These are phyloP conservation scores for Marchantia paleacea DNA, from an alignment of 225 moss, liverwort and hornwort genomes.

Conservation along the genomic window DNA sequence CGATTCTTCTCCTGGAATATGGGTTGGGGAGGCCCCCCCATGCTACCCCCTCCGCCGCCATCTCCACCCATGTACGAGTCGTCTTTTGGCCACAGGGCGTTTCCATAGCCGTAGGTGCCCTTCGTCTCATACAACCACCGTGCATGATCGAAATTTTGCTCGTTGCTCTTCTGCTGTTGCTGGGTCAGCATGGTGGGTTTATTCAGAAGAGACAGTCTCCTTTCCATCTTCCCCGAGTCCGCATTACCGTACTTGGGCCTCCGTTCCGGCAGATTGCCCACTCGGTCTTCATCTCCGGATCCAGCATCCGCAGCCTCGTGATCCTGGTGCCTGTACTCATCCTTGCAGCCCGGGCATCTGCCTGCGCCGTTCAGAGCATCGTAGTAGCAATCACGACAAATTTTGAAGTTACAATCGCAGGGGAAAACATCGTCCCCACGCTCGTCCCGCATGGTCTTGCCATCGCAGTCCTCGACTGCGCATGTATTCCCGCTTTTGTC, in stretches of 20 bases:
- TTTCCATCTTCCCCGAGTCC: constrained; percentile 58
- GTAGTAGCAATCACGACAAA: constrained; percentile 81
- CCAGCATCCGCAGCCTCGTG: not conserved
- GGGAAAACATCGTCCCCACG: constrained; percentile 76
- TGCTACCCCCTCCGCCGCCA: constrained; percentile 18
- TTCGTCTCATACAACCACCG: constrained; percentile 53
- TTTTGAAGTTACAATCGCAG: constrained; percentile 71
- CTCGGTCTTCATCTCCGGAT: not conserved
- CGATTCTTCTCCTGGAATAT: constrained; percentile 41
- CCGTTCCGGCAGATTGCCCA: constrained; percentile 26
- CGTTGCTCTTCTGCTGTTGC: constrained; percentile 50
- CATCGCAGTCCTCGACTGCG: constrained; percentile 64
- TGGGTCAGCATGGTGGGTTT: constrained; percentile 56
- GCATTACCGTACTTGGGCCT: constrained; percentile 25
- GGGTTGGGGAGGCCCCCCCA: constrained; percentile 30
- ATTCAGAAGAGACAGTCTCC: constrained; percentile 63
- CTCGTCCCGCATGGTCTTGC: constrained; percentile 69
- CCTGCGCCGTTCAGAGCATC: constrained; percentile 58
- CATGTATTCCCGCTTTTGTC: constrained; percentile 62
- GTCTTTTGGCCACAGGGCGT: constrained; percentile 54
- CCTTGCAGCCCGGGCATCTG: constrained; percentile 81
- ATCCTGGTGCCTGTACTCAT: constrained; percentile 55
- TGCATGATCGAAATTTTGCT: constrained; percentile 60
- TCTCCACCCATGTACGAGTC: constrained; percentile 35
- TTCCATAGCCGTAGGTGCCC: constrained; percentile 51